These are phyloP conservation scores for Xanthoparmelia taractica DNA, from an alignment of 495 filamentous ascomycete genomes.

Conservation along the genomic window DNA sequence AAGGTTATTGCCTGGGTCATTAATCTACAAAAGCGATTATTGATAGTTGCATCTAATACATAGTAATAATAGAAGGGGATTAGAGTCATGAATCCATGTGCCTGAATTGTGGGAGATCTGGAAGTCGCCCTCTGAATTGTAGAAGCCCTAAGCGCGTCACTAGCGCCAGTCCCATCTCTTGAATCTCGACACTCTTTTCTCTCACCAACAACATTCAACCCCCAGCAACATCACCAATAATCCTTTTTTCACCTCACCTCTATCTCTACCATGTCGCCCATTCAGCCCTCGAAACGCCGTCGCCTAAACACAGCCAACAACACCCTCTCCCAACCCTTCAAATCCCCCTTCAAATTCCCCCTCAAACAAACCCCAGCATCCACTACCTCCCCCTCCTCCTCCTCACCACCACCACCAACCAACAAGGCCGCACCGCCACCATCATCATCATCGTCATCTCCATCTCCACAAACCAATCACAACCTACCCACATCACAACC, in stretches of 20 bases:
- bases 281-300: conserved; percentile 44
- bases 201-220: not conserved
- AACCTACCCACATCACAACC: not conserved
- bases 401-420: not conserved
- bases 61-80: not conserved
- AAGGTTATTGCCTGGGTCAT: not conserved
- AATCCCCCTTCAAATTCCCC: conserved; percentile 49
- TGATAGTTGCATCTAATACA: not conserved
- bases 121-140: no score
- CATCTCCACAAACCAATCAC: not conserved
- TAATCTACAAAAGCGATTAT: not conserved
- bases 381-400: conserved; percentile 7
- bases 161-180: not conserved
- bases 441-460: not conserved
- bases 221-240: not conserved
- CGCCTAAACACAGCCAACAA: conserved; percentile 43
- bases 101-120: not conserved
- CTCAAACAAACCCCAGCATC: conserved; percentile 13
- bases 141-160: conserved; percentile 3
- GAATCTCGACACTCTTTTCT: not conserved
- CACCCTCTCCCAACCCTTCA: conserved; percentile 58
- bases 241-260: not conserved
- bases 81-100: not conserved
- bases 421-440: not conserved
- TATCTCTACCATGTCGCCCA: conserved; percentile 10